Conservation (phyloP, 306 rosid genomes). For the cucumber (Cucumis sativus) region Cucumber_9930_V3 NC_026661.2:12754001-12754500, state of each 20-base stretch:
- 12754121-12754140: not conserved
- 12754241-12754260: not conserved
- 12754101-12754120: not conserved
- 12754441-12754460: not conserved
- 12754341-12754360: not conserved
- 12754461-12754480: not conserved
- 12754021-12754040: not conserved
- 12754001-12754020: not conserved
- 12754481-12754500: not conserved
- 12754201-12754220: not conserved
- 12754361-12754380: not conserved
- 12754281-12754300: not conserved
- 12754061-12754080: not conserved
- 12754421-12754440: not conserved
- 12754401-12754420: not conserved
- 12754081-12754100: not conserved
- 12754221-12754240: not conserved
- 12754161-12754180: not conserved
- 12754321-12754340: not conserved
- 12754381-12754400: not conserved
- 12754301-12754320: not conserved
- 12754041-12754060: not conserved
- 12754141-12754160: not conserved
- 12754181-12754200: not conserved
- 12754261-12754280: not conserved